These are phyloP conservation scores for Fusarium aywerte DNA, from an alignment of 2,329 filamentous ascomycete genomes.

Conservation along the genomic window DNA sequence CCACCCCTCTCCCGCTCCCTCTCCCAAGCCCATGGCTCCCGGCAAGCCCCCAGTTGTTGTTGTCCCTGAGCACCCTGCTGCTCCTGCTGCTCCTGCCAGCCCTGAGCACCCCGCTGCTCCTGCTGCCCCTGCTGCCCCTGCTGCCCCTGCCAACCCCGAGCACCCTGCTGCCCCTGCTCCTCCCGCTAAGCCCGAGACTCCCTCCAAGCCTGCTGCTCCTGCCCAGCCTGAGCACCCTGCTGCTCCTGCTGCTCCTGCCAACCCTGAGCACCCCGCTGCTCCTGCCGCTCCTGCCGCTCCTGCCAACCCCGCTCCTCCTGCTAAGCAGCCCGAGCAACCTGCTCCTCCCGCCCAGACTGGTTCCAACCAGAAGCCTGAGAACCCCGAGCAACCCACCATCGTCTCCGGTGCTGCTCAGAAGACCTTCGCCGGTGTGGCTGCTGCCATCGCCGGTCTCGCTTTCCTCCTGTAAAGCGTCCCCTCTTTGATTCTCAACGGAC, in stretches of 20 bases:
- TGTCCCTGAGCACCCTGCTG: slow-evolving; percentile 8
- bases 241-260: too few species aligned
- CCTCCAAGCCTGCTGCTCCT: background rate
- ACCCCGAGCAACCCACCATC: slow-evolving; percentile 31
- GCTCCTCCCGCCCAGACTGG: slow-evolving; percentile 4
- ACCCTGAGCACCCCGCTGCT: background rate
- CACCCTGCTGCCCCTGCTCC: background rate
- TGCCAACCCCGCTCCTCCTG: background rate
- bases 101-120: background rate
- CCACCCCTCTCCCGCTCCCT: slow-evolving; percentile 1
- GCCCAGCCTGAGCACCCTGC: background rate
- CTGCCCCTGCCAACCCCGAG: slow-evolving; percentile 4
- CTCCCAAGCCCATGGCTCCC: slow-evolving; percentile 13
- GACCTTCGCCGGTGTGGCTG: slow-evolving; percentile 39
- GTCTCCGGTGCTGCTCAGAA: slow-evolving; percentile 44
- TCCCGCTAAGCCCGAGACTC: background rate
- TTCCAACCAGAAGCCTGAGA: slow-evolving; percentile 9
- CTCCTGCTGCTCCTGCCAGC: background rate
- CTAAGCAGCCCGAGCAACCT: slow-evolving; percentile 6
- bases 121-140: background rate
- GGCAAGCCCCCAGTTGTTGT: slow-evolving; percentile 26
- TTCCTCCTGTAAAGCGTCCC: slow-evolving; percentile 43
- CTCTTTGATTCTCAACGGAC: background rate
- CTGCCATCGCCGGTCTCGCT: slow-evolving; percentile 41
- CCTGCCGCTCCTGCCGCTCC: too few species aligned